Evolutionary conservation across 495 filamentous ascomycete genomes (phyloP), one percentile per base, ranked within the genome.

Genomic region (Neurospora hispaniola): DNA sequence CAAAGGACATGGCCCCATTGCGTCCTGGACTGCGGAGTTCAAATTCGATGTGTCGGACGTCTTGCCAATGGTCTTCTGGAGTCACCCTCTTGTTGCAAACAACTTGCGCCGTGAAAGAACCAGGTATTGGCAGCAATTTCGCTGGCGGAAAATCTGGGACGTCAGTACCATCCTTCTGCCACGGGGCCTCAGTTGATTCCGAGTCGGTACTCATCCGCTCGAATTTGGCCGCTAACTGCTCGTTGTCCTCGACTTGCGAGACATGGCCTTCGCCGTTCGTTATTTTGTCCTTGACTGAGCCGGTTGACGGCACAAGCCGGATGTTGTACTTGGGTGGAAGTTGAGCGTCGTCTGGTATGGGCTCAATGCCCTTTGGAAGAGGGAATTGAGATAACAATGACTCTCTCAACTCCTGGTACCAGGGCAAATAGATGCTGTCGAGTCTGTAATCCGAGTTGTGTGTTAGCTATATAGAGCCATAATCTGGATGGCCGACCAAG

Each of bases 321-420:
- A 98, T 82, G n/a, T 87, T 84, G 86, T 91, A 96, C 78, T 93
- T 94, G 10, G 93, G 92, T 20, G 91, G 90, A 8, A 98, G 86
- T 70, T 92, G 88, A 4, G 88, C 89, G 74, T 96, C 87, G 31
- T 91, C 88, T 41, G 92, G 89, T 73, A 99, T 92, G 9, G 92
- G 91, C 48, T 84, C 78, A 42, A 92, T 44, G 1, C 87, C 90
- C 16, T 85, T 77, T 2, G 90, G 89, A 1, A 97, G 85, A 3
- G 95, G 94, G 76, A 89, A 92, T 38, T 82, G 79, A 41, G 87
- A 83, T 42, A 97, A 81, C 48, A 98, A 79, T 46, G 87, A 82
- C 39, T 85, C 85, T 69, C 87, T 86, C 27, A 98, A 84, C 62
- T 87, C 88, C 3, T 86, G 80, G 16, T 88, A 86, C 94, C 95